A percentile compares a stretch with the other conserved stretches of the same genome.
Evolutionary conservation across 164 flowering plant species (phyloP).

Genomic region (Chloranthus sessilifolius): DNA sequence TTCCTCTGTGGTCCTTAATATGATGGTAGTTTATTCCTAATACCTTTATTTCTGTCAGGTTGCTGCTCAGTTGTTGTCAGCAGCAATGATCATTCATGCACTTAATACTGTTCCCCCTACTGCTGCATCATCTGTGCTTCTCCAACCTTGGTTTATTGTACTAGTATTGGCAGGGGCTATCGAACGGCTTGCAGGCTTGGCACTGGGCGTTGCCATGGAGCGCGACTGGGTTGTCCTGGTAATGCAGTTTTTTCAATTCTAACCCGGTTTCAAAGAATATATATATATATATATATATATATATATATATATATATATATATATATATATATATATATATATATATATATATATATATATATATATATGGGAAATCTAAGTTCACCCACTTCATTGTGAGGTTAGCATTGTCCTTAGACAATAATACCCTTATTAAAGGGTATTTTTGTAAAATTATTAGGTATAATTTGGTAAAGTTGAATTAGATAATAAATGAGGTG

Average conservation of each 20-base stretch:
- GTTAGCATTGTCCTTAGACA: no score
- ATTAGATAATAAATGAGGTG: no score
- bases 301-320: no score
- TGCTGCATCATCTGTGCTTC: conserved; percentile 52
- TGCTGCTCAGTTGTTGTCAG: conserved; percentile 89
- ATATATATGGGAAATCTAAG: no score
- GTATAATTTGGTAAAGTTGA: no score
- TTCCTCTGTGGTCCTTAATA: not conserved
- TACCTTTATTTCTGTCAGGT: conserved; percentile 45
- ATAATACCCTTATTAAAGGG: no score
- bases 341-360: no score
- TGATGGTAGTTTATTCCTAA: not conserved
- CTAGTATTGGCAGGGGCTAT: conserved; percentile 80
- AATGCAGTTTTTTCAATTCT: conserved; percentile 9
- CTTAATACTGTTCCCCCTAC: conserved; percentile 32
- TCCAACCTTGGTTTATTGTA: conserved; percentile 82
- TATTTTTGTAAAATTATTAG: no score
- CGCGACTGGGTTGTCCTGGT: conserved; percentile 99
- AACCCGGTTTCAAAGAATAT: not conserved
- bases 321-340: no score
- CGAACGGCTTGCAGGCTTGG: conserved; percentile 86
- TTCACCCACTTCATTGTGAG: no score
- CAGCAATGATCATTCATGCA: conserved; percentile 83
- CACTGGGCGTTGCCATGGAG: conserved; percentile 87
- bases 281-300: no score